A percentile compares a stretch with the other conserved stretches of the same genome.
Conservation (phyloP, 1,284 basidiomycete genomes). For the Vanrija pseudolonga region DNA sequence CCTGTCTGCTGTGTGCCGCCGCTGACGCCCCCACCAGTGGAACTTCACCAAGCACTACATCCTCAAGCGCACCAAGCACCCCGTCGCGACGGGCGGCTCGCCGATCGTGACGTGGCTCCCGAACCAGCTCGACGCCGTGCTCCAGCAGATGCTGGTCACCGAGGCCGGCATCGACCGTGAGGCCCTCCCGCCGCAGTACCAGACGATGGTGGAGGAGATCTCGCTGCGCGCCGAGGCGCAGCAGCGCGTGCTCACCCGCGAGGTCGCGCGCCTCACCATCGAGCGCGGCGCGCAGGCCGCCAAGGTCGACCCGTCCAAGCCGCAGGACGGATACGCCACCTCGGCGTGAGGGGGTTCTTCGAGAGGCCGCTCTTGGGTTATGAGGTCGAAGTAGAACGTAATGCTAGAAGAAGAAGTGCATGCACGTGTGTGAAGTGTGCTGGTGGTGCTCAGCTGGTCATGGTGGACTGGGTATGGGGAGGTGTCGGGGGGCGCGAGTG, state of each 20-base stretch:
- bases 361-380: too few relatives aligned
- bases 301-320: slow-evolving; percentile 2
- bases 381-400: too few relatives aligned
- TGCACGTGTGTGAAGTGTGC: too few relatives aligned
- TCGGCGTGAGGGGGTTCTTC: too few relatives aligned
- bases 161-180: slow-evolving; percentile 12
- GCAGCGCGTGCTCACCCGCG: slow-evolving; percentile 18
- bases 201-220: slow-evolving; percentile 18
- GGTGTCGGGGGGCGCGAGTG: too few relatives aligned
- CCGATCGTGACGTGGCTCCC: slow-evolving; percentile 19
- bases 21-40: slow-evolving; percentile 2
- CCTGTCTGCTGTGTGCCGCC: too few relatives aligned
- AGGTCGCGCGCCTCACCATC: slow-evolving; percentile 8
- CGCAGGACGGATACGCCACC: too few relatives aligned
- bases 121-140: slow-evolving; percentile 19
- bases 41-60: slow-evolving; percentile 14
- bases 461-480: too few relatives aligned
- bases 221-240: slow-evolving; percentile 16
- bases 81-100: slow-evolving; percentile 16
- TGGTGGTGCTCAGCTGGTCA: too few relatives aligned
- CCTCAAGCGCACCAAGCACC: slow-evolving; percentile 11
- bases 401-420: too few relatives aligned
- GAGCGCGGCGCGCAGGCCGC: slow-evolving; percentile 7
- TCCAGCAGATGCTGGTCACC: slow-evolving; percentile 11
- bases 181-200: slow-evolving; percentile 8